A percentile compares a stretch with the other conserved stretches of the same genome.
Evolutionary conservation across 2,329 filamentous ascomycete species (phyloP).

Genomic region (Aspergillus alliaceus): DNA sequence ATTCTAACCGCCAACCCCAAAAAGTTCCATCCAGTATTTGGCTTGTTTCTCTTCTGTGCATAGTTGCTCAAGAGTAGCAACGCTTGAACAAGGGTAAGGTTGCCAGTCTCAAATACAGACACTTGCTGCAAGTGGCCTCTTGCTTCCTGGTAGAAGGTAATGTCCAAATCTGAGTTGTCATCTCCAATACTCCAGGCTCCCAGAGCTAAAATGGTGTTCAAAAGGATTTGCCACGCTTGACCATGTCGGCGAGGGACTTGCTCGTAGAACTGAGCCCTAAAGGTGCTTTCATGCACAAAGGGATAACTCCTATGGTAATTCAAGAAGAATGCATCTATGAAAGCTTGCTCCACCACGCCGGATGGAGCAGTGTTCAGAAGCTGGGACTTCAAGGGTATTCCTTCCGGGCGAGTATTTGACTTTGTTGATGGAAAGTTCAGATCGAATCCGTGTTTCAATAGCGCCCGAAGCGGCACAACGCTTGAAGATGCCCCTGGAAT

Average conservation of each 20-base stretch:
- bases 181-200: constrained; percentile 46
- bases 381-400: constrained; percentile 39
- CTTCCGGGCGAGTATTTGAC: constrained; percentile 20
- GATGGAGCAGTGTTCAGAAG: constrained; percentile 39
- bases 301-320: constrained; percentile 51
- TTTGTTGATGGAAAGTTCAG: constrained; percentile 36
- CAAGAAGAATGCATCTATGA: constrained; percentile 49
- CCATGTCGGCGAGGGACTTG: constrained; percentile 44
- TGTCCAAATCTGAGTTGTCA: constrained; percentile 43
- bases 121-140: constrained; percentile 47
- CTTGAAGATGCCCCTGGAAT: constrained; percentile 38
- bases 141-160: constrained; percentile 49
- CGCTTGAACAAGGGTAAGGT: constrained; percentile 50
- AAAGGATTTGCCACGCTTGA: constrained; percentile 46
- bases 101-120: constrained; percentile 50
- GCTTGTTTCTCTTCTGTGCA: constrained; percentile 52
- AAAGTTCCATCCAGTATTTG: constrained; percentile 53
- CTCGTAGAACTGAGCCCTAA: constrained; percentile 48
- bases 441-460: constrained; percentile 41
- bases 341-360: constrained; percentile 40
- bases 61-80: constrained; percentile 51
- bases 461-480: constrained; percentile 39
- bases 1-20: constrained; percentile 50
- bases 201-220: constrained; percentile 47
- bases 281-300: constrained; percentile 49